Evolutionary conservation across 805 yeast species (phyloP).

Genomic region (Blastobotrys parvus): DNA sequence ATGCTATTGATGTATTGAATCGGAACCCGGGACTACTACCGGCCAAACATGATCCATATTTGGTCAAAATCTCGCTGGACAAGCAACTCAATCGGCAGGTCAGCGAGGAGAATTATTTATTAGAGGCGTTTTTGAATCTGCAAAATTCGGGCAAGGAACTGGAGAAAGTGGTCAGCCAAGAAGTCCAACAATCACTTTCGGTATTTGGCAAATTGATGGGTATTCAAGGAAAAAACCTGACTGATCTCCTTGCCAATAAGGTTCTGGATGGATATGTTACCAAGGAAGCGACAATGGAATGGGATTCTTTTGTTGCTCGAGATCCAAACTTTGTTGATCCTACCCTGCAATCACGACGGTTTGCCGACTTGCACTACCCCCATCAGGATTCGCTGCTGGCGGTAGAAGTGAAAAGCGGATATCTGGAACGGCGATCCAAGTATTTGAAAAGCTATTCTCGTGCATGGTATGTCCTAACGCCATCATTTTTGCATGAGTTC

Average conservation of each 20-base stretch:
- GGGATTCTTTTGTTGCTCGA: conserved; percentile 73
- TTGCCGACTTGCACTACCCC: conserved; percentile 55
- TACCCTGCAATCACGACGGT: conserved; percentile 50
- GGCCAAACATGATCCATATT: conserved; percentile 70
- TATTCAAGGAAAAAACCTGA: conserved; percentile 22
- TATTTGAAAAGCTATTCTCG: conserved; percentile 82
- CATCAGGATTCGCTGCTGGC: conserved; percentile 65
- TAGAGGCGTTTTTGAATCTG: conserved; percentile 80
- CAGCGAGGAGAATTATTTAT: conserved; percentile 74
- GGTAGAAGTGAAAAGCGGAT: conserved; percentile 63
- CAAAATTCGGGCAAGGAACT: conserved; percentile 83
- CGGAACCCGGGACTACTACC: conserved; percentile 34
- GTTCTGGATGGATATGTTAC: conserved; percentile 69
- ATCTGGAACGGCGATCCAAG: conserved; percentile 82
- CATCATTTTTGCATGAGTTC: conserved; percentile 84
- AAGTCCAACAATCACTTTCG: conserved; percentile 74
- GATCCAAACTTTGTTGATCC: conserved; percentile 66
- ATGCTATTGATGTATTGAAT: conserved; percentile 58
- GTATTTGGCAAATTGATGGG: conserved; percentile 63
- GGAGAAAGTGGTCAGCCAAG: conserved; percentile 79
- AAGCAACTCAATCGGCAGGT: conserved; percentile 70
- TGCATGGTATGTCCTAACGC: conserved; percentile 87
- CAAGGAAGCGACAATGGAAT: conserved; percentile 74
- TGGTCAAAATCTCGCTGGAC: conserved; percentile 64
- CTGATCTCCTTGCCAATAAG: conserved; percentile 51